Conservation (phyloP, 768 basidiomycete species). For the Termitomyces sp. region DNA sequence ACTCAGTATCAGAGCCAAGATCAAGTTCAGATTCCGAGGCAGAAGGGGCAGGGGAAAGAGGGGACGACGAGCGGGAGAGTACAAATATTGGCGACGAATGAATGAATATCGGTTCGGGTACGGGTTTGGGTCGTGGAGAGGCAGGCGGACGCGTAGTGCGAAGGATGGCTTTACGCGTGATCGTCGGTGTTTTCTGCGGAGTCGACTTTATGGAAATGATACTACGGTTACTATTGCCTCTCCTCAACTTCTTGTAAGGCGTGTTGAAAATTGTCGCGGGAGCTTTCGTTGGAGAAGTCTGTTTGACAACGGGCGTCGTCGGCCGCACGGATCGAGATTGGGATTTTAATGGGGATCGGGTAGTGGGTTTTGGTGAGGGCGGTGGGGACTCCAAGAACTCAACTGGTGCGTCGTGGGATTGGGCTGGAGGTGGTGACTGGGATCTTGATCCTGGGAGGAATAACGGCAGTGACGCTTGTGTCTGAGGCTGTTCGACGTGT, state of each 20-base stretch:
- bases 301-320: not conserved
- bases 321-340: not conserved
- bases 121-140: not conserved
- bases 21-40: not conserved
- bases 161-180: not conserved
- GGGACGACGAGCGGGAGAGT: slow-evolving; percentile 14
- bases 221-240: not conserved
- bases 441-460: not conserved
- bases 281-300: not conserved
- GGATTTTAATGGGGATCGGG: not conserved
- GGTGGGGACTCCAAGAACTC: slow-evolving; percentile 1
- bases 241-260: not conserved
- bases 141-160: not conserved
- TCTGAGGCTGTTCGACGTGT: not conserved
- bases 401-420: not conserved
- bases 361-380: not conserved
- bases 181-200: not conserved
- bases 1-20: slow-evolving; percentile 5
- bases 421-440: not conserved
- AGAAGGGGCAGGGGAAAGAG: slow-evolving; percentile 5
- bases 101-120: not conserved
- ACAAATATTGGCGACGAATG: slow-evolving; percentile 13
- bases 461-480: not conserved
- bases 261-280: not conserved
- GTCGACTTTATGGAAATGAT: not conserved